phyloP scores from a whole-genome alignment of 805 yeast genomes.

The Candida dajiaensis region DNA sequence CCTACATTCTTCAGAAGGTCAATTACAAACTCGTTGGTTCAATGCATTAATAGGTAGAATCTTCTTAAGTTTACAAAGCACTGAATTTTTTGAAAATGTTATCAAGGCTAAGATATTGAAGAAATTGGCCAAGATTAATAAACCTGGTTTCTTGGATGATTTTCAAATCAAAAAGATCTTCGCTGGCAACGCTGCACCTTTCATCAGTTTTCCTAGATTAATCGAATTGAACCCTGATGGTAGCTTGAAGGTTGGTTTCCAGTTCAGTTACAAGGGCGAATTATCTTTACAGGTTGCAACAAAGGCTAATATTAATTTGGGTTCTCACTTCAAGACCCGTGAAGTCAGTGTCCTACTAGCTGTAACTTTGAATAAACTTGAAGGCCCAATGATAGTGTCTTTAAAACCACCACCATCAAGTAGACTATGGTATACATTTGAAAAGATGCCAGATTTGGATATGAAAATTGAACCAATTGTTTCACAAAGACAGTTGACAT shows the following conservation, averaged over 20 bases:
- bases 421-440: constrained; percentile 88
- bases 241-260: constrained; percentile 50
- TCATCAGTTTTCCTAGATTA: constrained; percentile 66
- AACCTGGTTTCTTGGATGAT: constrained; percentile 84
- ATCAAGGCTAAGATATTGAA: constrained; percentile 56
- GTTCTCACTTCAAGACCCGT: constrained; percentile 63
- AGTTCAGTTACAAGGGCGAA: constrained; percentile 70
- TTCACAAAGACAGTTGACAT: constrained; percentile 74
- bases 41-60: constrained; percentile 83
- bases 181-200: constrained; percentile 79
- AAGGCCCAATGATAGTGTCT: constrained; percentile 65
- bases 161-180: constrained; percentile 65
- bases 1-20: constrained; percentile 77
- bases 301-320: constrained; percentile 67
- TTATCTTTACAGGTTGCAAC: constrained; percentile 74
- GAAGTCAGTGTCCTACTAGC: constrained; percentile 73
- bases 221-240: constrained; percentile 78
- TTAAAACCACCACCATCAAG: constrained; percentile 89
- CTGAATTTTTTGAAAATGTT: constrained; percentile 55
- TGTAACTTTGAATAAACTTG: constrained; percentile 58
- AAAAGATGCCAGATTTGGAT: constrained; percentile 67
- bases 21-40: constrained; percentile 80
- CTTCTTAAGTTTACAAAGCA: constrained; percentile 69
- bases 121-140: constrained; percentile 72
- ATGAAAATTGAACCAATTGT: constrained; percentile 86